These are phyloP conservation scores for Heliamphora pulchella DNA, from an alignment of 179 eudicot species.

Conservation along the genomic window DNA sequence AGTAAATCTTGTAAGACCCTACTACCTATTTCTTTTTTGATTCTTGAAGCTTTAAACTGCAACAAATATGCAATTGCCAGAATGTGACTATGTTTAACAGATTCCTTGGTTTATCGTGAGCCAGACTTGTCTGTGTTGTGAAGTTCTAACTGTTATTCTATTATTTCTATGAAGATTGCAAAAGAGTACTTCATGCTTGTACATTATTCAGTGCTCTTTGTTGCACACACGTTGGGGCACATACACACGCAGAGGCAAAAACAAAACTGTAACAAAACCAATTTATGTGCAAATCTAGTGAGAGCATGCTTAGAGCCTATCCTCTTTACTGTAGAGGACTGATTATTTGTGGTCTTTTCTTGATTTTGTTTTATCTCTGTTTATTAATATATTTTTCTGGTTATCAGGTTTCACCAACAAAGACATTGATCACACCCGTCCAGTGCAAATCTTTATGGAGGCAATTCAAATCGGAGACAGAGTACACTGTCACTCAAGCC, in stretches of 20 bases:
- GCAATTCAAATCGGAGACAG: conserved; percentile 90
- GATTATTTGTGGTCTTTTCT: neutral
- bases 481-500: conserved; percentile 90
- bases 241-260: neutral
- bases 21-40: too few species aligned
- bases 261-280: neutral
- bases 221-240: neutral
- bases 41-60: neutral
- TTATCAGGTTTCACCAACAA: conserved; percentile 68
- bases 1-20: neutral
- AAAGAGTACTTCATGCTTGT: conserved; percentile 12
- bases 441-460: conserved; percentile 95
- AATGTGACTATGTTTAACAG: neutral
- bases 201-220: neutral
- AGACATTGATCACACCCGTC: conserved; percentile 83
- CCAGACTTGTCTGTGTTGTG: neutral
- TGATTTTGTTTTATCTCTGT: conserved; percentile 24
- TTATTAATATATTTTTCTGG: neutral
- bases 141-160: too few species aligned
- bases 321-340: neutral
- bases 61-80: too few species aligned
- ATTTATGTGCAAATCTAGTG: neutral
- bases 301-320: neutral
- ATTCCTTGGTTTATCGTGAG: neutral
- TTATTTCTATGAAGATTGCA: neutral